phyloP scores from a whole-genome alignment of 805 yeast species.

The Cyberlindnera veronae region DNA sequence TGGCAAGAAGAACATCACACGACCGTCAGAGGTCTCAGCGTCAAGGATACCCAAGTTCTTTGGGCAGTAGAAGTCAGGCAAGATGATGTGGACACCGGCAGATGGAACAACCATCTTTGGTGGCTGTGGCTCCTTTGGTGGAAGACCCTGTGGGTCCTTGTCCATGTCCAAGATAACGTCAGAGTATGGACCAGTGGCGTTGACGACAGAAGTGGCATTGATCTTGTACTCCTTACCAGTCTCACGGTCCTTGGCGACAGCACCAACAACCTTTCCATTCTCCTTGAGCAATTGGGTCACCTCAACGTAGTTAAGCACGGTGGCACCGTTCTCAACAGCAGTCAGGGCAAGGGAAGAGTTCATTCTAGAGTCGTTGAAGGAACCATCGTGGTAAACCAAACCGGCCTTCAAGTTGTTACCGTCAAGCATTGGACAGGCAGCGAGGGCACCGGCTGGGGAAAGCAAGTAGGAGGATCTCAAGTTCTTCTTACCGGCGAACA shows the following conservation, averaged over 20 bases:
- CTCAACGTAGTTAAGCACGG: conserved; percentile 81
- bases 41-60: conserved; percentile 83
- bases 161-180: conserved; percentile 87
- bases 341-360: conserved; percentile 82
- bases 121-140: conserved; percentile 46
- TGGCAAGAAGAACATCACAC: conserved; percentile 95
- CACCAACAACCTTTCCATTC: conserved; percentile 65
- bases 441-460: conserved; percentile 60
- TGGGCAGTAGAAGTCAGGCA: conserved; percentile 92
- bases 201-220: conserved; percentile 71
- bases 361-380: conserved; percentile 90
- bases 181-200: conserved; percentile 94
- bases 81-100: conserved; percentile 87
- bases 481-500: conserved; percentile 88
- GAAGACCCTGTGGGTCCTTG: conserved; percentile 59
- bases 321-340: conserved; percentile 85
- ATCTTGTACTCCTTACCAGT: conserved; percentile 61
- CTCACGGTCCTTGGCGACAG: conserved; percentile 67
- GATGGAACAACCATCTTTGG: conserved; percentile 92
- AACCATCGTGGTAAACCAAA: conserved; percentile 91
- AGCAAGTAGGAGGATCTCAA: conserved; percentile 73
- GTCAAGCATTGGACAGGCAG: conserved; percentile 84
- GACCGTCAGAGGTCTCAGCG: conserved; percentile 89
- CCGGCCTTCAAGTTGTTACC: conserved; percentile 79
- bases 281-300: conserved; percentile 74